Evolutionary conservation across 306 rosid genomes (phyloP), one percentile per base, ranked within the genome.

Genomic region (Malus fusca): DNA sequence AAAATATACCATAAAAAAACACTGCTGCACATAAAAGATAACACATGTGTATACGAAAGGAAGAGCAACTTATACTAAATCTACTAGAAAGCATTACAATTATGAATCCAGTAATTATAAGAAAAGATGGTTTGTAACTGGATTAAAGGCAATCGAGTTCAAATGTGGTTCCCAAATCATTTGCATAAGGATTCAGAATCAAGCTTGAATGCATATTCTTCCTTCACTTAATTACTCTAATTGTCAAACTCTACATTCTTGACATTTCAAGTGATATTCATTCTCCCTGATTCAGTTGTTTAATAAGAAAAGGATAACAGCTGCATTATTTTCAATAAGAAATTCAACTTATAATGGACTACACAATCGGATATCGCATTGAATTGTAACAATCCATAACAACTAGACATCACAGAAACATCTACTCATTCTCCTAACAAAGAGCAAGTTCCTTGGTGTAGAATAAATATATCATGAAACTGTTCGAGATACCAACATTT

Each of bases 401-500:
- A 37, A 37, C 42, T 6, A 37, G 42, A 37, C 42, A 37, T 37
- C 9, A 37, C 10, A 37, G 42, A 37, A 37, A 37, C 42, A 37
- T 37, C 0, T 37, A 37, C 42, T 37, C 42, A 37, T 37, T 37
- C 42, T 37, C 42, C 42, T 37, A 37, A 37, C 42, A 37, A 37
- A 0, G 42, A 37, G 42, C 42, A 37, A 37, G 42, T 37, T 37
- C 2, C 42, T 37, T 37, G 42, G 42, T 7, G 10, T 37, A 37
- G 42, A 37, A 37, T 18, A 87, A 87, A 14, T 72, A 67, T 77
- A 75, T 94, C 23, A 75, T 85, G 51, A 68, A 81, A 6, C 82
- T 94, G 26, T 52, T 91, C 37, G 91, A 93, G 82, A 86, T 74
- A 40, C 85, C 89, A 44, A 78, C 89, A 28, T 28, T 86, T 59